Percentiles rank a stretch among this genome's conserved stretches.
These are phyloP conservation scores for Scheffersomyces segobiensis DNA, from an alignment of 1,139 yeast genomes.

Conservation along the genomic window DNA sequence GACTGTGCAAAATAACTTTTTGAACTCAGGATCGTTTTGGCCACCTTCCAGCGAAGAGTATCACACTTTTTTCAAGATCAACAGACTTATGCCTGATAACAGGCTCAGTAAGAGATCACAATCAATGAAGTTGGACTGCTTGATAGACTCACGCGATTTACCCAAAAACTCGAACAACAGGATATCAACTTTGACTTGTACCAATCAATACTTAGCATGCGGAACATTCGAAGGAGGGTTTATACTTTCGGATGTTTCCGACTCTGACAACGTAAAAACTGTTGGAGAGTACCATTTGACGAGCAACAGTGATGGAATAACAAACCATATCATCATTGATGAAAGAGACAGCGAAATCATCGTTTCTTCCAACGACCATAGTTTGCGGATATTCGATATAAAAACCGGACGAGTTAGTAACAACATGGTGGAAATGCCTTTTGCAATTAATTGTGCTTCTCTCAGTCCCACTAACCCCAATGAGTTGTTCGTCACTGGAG, in stretches of 20 bases:
- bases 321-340: constrained; percentile 50
- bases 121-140: constrained; percentile 32
- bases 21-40: constrained; percentile 2
- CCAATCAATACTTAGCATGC: constrained; percentile 43
- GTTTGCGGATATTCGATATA: constrained; percentile 43
- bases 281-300: constrained; percentile 45
- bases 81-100: constrained; percentile 32
- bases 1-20: constrained; percentile 16
- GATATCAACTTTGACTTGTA: constrained; percentile 50
- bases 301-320: constrained; percentile 49
- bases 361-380: constrained; percentile 53
- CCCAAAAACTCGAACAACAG: constrained; percentile 35
- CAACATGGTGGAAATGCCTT: constrained; percentile 27
- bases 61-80: constrained; percentile 38
- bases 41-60: constrained; percentile 19
- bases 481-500: constrained; percentile 53
- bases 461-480: constrained; percentile 33
- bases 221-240: constrained; percentile 62
- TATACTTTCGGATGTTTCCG: constrained; percentile 34
- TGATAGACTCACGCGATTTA: constrained; percentile 42
- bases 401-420: constrained; percentile 14
- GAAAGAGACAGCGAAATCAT: constrained; percentile 24
- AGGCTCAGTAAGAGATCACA: constrained; percentile 20
- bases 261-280: constrained; percentile 22
- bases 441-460: constrained; percentile 56